Conservation (phyloP, 2,329 filamentous ascomycete genomes). For the Ophiostoma sp. region DNA sequence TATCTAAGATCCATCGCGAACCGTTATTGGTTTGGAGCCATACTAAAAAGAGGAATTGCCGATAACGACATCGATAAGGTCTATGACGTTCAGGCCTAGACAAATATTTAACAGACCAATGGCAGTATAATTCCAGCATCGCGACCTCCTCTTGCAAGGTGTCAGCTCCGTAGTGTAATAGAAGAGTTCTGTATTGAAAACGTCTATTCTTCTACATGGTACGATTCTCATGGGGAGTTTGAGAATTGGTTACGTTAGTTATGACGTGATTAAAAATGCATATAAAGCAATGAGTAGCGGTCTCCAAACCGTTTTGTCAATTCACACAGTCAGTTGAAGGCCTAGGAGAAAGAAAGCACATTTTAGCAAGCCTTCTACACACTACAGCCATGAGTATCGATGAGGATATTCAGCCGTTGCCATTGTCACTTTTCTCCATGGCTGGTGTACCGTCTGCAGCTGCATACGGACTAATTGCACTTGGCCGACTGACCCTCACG, state of each 20-base stretch:
- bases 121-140: not conserved
- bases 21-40: not conserved
- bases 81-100: not conserved
- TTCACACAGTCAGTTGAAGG: no score
- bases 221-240: not conserved
- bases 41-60: not conserved
- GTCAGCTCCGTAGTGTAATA: not conserved
- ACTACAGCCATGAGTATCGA: not conserved
- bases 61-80: constrained; percentile 10
- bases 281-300: no score
- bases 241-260: not conserved
- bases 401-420: not conserved
- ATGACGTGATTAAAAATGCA: no score
- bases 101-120: not conserved
- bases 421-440: constrained; percentile 20
- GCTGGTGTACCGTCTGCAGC: constrained; percentile 23
- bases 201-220: not conserved
- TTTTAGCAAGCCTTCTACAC: no score
- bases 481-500: constrained; percentile 18
- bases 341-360: no score
- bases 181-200: no score
- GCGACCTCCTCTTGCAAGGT: not conserved
- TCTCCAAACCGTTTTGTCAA: no score
- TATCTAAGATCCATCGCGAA: no score
- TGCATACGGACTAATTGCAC: constrained; percentile 22